Evolutionary conservation across 306 rosid species (phyloP), one percentile per base, ranked within the genome.

Genomic region (Lathyrus tuberosus): DNA sequence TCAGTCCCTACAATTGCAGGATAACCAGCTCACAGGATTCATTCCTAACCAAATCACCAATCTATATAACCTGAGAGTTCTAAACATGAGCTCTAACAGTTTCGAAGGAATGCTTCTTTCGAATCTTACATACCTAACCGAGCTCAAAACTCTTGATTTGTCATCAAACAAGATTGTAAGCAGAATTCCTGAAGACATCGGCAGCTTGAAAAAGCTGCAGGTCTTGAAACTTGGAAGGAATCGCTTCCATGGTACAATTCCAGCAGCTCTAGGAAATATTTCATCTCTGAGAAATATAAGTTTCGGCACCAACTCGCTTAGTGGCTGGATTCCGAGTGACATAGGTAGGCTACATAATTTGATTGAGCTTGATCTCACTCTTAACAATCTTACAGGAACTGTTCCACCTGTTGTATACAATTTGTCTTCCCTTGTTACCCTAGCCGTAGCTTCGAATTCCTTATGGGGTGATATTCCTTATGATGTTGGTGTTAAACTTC

Each of bases 391-490:
- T 72, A 66, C 73, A 28, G 97, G 97, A 20, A 79, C 71, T 2
- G 65, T 92, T 49, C 86, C 89, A 26, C 20, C 87, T 0, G 65
- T 42, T 30, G 57, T 92, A 6, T 89, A 84, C 56, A 87, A 87
- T 62, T 48, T 92, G 64, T 73, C 92, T 72, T 89, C 94, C 20
- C 73, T 89, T 0, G 80, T 82, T 43, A 53, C 30, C 59, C 74
- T 91, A 9, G 84, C 86, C 5, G 37, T 87, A 1, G 91, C 90
- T 72, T 35, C 86, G 31, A 91, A 91, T 68, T 59, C 89, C 10
- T 76, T 89, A 0, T 66, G 86, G 91, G 97, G 97, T 76, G 88
- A 84, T 44, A 69, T 91, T 72, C 94, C 90, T 9, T 48, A 65
- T 2, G 77, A 87, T 62, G 62, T 91, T 69, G 96, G 87, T 3